A percentile compares a stretch with the other conserved stretches of the same genome.
Evolutionary conservation across 331 rosid species (phyloP).

Genomic region (Cydonia oblonga): DNA sequence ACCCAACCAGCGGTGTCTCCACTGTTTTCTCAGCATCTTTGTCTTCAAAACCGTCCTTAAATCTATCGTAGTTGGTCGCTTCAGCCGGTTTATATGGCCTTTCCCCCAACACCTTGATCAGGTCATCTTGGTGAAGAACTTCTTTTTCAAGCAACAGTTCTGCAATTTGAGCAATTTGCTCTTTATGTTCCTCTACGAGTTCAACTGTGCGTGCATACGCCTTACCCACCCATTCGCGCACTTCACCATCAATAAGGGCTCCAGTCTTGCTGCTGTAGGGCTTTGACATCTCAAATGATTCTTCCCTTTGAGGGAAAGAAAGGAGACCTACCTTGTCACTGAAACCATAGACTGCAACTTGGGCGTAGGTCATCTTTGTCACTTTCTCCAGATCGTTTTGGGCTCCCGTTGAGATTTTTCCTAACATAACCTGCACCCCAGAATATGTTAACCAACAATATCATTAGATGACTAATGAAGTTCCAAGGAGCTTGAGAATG

Average conservation of each 20-base stretch:
- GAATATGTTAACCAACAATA: neutral
- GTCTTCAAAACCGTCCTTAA: constrained; percentile 48
- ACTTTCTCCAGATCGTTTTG: constrained; percentile 89
- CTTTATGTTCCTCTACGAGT: constrained; percentile 64
- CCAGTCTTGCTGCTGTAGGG: constrained; percentile 82
- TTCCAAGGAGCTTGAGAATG: neutral
- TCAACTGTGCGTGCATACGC: constrained; percentile 53
- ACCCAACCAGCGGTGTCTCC: constrained; percentile 26
- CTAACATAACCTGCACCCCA: constrained; percentile 46
- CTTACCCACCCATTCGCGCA: constrained; percentile 66
- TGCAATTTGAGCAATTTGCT: constrained; percentile 56
- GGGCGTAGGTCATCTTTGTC: constrained; percentile 88
- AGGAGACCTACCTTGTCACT: constrained; percentile 93
- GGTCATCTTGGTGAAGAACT: constrained; percentile 77
- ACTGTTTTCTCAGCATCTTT: constrained; percentile 28
- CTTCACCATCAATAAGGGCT: constrained; percentile 65
- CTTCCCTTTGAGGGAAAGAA: constrained; percentile 69
- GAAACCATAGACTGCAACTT: constrained; percentile 81
- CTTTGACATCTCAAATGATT: constrained; percentile 45
- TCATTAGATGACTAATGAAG: neutral
- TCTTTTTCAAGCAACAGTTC: constrained; percentile 84
- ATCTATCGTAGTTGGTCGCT: constrained; percentile 50
- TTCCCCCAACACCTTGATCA: constrained; percentile 51
- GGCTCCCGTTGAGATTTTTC: constrained; percentile 79
- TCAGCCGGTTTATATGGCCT: constrained; percentile 56